Conservation (phyloP, 257 asterid species). For the Ballota nigra region DNA sequence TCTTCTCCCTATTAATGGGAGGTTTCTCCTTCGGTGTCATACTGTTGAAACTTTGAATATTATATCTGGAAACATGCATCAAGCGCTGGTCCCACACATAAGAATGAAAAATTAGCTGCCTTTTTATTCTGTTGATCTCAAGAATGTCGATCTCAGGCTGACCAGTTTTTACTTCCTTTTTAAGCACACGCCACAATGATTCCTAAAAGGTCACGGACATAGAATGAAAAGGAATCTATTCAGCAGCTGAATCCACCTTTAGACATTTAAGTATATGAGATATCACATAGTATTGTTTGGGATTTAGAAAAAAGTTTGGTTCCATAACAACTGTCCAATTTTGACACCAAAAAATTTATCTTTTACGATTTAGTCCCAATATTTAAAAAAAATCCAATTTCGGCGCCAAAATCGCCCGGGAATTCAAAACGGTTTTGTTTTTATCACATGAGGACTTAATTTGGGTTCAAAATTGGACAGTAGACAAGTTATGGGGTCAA, state of each 20-base stretch:
- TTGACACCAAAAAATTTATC: background rate
- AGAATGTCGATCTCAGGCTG: conserved; percentile 51
- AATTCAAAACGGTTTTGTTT: background rate
- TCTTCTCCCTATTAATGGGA: conserved; percentile 38
- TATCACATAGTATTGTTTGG: background rate
- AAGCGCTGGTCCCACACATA: conserved; percentile 58
- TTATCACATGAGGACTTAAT: background rate
- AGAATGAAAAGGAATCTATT: background rate
- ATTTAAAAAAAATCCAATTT: no score
- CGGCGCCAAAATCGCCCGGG: background rate
- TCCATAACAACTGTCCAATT: background rate
- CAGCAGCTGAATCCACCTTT: conserved; percentile 20
- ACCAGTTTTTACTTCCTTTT: conserved; percentile 34
- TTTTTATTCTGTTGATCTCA: conserved; percentile 50
- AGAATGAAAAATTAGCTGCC: conserved; percentile 44
- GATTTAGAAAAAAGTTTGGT: background rate
- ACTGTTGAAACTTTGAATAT: conserved; percentile 27
- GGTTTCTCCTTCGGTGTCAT: conserved; percentile 35
- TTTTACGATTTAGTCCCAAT: background rate
- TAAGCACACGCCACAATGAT: conserved; percentile 27
- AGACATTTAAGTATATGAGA: conserved; percentile 12
- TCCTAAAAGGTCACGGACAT: conserved; percentile 31
- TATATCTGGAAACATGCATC: conserved; percentile 28
- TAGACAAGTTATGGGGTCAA: background rate
- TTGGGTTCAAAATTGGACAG: background rate